Evolutionary conservation across 306 rosid species (phyloP).

Genomic region (Bauhinia variegata): DNA sequence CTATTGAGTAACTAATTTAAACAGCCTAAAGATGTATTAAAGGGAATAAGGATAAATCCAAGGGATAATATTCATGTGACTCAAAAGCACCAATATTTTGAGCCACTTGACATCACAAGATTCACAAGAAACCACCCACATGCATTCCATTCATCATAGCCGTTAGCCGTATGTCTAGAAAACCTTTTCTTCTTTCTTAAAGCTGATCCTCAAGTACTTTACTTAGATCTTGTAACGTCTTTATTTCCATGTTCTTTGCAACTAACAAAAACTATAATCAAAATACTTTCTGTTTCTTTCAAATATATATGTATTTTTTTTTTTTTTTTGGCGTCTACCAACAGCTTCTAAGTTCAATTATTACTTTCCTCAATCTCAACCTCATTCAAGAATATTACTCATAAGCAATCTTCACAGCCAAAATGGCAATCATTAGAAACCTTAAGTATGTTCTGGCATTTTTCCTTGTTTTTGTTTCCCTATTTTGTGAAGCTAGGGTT

Average conservation of each 20-base stretch:
- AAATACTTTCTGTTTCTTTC: background rate
- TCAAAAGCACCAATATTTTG: background rate
- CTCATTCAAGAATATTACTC: background rate
- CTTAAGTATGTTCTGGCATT: background rate
- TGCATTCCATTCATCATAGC: slow-evolving; percentile 9
- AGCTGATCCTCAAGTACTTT: slow-evolving; percentile 1
- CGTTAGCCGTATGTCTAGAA: background rate
- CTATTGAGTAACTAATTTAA: too few relatives aligned
- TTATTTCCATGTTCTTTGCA: slow-evolving; percentile 27
- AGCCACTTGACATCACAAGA: background rate
- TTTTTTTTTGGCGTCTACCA: slow-evolving; percentile 20
- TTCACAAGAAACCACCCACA: background rate
- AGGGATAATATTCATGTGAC: too few relatives aligned
- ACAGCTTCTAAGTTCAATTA: background rate
- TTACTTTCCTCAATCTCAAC: background rate
- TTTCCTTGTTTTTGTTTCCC: slow-evolving; percentile 11
- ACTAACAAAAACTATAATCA: slow-evolving; percentile 18
- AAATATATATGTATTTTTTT: too few relatives aligned
- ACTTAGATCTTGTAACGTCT: slow-evolving; percentile 18
- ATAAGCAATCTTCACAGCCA: background rate
- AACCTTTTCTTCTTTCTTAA: slow-evolving; percentile 13
- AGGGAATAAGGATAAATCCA: too few relatives aligned
- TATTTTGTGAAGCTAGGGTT: slow-evolving; percentile 35
- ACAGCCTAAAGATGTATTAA: too few relatives aligned
- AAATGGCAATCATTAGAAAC: slow-evolving; percentile 24